Evolutionary conservation across 2,329 filamentous ascomycete species (phyloP).

Genomic region (Fusarium equiseti): DNA sequence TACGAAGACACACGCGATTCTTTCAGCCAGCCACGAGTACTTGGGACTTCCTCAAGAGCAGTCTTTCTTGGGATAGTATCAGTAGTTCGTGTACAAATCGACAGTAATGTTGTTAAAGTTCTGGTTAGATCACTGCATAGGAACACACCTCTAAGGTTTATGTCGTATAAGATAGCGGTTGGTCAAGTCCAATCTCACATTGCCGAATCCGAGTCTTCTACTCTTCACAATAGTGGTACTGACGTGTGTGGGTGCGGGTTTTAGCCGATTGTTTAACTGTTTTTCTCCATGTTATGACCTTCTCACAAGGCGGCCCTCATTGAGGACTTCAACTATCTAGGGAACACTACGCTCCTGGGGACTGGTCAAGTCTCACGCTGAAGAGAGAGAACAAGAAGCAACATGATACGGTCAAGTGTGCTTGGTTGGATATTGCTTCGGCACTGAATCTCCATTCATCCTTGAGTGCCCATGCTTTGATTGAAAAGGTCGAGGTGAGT

Average conservation of each 20-base stretch:
- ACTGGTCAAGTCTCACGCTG: neutral
- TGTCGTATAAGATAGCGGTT: neutral
- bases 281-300: neutral
- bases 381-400: neutral
- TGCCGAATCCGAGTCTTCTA: neutral
- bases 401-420: neutral
- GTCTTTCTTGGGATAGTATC: neutral
- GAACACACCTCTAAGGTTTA: neutral
- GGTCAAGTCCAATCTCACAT: neutral
- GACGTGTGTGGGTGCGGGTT: neutral
- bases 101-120: neutral
- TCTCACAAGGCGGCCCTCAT: neutral
- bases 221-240: neutral
- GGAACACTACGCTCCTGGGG: neutral
- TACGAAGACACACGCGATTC: neutral
- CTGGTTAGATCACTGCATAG: neutral
- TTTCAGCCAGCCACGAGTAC: neutral
- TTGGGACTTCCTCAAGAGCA: neutral
- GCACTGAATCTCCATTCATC: neutral
- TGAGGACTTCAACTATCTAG: neutral
- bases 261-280: neutral
- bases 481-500: neutral
- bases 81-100: neutral
- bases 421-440: neutral
- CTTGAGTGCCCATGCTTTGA: neutral